Base-by-base conservation (phyloP, 371 early-diverging fungal species). In the Mucor mucedo region DNA sequence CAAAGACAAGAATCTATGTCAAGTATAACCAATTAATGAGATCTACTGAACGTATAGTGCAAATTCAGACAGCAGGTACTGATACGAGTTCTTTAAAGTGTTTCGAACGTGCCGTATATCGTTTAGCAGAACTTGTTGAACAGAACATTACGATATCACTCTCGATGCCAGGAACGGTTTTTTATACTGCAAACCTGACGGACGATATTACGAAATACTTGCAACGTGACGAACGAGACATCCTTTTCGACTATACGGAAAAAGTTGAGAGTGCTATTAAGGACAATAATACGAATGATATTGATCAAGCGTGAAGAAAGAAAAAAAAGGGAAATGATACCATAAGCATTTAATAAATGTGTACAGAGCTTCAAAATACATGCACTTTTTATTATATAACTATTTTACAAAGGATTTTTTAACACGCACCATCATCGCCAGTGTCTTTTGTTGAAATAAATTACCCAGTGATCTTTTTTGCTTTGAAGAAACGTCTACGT, bases 401-500 rank as follows among this genome's bases (percentile, higher is more conserved):
- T 30, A 35, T 28, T 59, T 30, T 4, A 58, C 32, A 44, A 58
- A 58, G 11, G 58, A 44, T 27, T 21, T 58, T 35, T 58, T 64
- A n/a, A 64, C 58, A 2, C 53, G 64, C 41, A 64, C 44, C 52
- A 64, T 27, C 11, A 64, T 41, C 10, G 64, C 64, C 8, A 58
- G 58, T 52, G 58, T 42, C 27, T 52, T 58, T 45, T 52, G 40
- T 38, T 64, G 64, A 9, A 64, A 58, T 40, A 60, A 33, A 41
- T 16, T 40, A 0, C 41, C 4, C 33, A 41, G 30, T n/a, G 40
- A 32, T 16, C 5, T 29, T 53, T 33, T 53, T 41, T 42, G 50
- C 21, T 59, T 13, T 29, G 11, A 7, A 58, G 41, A 29, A 5
- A 42, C 4, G 10, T 30, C 21, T 29, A 50, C 50, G 28, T 50